A percentile compares a stretch with the other conserved stretches of the same genome.
Conservation (phyloP, 768 basidiomycete genomes). For the Tephrocybe sp. region DNA sequence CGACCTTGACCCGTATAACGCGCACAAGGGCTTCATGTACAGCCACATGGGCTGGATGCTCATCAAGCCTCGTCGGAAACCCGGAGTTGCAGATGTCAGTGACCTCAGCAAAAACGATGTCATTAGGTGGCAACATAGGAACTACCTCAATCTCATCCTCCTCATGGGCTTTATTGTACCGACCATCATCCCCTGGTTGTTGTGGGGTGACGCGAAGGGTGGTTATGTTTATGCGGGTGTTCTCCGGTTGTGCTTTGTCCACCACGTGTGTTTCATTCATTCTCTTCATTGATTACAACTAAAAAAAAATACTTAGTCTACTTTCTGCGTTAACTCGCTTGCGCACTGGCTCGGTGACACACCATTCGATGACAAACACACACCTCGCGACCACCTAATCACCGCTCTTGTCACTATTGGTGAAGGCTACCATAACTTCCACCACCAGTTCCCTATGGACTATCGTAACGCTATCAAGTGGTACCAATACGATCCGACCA, state of each 20-base stretch:
- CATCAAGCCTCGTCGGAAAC: conserved; percentile 84
- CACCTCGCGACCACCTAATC: conserved; percentile 85
- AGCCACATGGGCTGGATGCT: conserved; percentile 95
- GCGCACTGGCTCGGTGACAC: conserved; percentile 95
- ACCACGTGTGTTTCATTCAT: conserved; percentile 61
- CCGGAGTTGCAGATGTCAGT: conserved; percentile 87
- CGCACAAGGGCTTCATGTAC: conserved; percentile 84
- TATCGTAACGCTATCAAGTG: conserved; percentile 95
- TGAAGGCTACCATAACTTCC: conserved; percentile 98
- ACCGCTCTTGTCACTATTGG: conserved; percentile 91
- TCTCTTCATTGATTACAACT: conserved; percentile 7
- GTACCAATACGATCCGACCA: conserved; percentile 93
- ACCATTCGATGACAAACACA: conserved; percentile 94
- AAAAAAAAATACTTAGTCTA: conserved; percentile 57
- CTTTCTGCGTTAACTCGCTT: conserved; percentile 95
- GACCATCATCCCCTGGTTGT: conserved; percentile 71
- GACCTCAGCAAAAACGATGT: conserved; percentile 81
- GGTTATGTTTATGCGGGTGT: conserved; percentile 87
- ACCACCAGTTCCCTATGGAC: conserved; percentile 96
- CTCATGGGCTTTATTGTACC: conserved; percentile 74
- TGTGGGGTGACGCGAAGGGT: conserved; percentile 86
- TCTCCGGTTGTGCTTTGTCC: conserved; percentile 78
- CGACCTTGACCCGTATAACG: conserved; percentile 94
- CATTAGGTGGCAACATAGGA: conserved; percentile 84
- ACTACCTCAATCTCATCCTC: conserved; percentile 72